Base-by-base conservation (phyloP, 2,329 filamentous ascomycete species). In the Beauveria bassiana region DNA sequence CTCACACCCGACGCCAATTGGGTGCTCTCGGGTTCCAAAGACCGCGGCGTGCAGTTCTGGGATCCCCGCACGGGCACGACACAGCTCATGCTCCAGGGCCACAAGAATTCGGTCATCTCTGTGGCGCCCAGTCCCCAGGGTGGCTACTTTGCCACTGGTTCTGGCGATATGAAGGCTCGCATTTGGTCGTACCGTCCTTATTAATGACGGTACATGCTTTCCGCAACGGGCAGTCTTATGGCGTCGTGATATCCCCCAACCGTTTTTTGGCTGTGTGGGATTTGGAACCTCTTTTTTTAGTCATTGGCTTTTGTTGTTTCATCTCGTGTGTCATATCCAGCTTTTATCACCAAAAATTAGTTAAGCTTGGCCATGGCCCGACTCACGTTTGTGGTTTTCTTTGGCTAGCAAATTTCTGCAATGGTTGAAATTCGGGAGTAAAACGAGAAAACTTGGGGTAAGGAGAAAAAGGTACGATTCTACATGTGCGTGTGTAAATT, bases 21-120 rank as follows among this genome's bases (percentile, higher is more conserved):
- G 95, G 93, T 99, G 62, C 88, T 99, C 76, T 96, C 91, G 65
- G 95, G 95, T 50, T 96, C 92, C 64, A 99, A 99, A 80, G 95
- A 99, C 72, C 86, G 95, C 57, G 93, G 95, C 54, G 95, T 99
- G 24, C 95, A 98, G 73, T 98, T 99, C 81, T 99, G 95, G 95
- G 93, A 99, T 71, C 93, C 95, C 22, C 85, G 88, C 69, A 97
- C 92, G 22, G 95, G 93, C 42, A 88, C 90, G 67, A 96, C 93
- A 1, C 93, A 98, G 77, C 88, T 99, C 73, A 98, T 98, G 95
- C 84, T 99, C 64, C 95, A 98, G 75, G 95, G 95, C 28, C 95
- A 99, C 74, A 98, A 98, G 82, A 98, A 98, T 77, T 96, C 91
- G 12, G 95, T 99, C 68, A 98, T 98, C 70, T 97, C 93, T 3